Percentiles rank a stretch among this genome's conserved stretches.
These are phyloP conservation scores for Tulasnella sp. DNA, from an alignment of 768 basidiomycete species.

Conservation along the genomic window DNA sequence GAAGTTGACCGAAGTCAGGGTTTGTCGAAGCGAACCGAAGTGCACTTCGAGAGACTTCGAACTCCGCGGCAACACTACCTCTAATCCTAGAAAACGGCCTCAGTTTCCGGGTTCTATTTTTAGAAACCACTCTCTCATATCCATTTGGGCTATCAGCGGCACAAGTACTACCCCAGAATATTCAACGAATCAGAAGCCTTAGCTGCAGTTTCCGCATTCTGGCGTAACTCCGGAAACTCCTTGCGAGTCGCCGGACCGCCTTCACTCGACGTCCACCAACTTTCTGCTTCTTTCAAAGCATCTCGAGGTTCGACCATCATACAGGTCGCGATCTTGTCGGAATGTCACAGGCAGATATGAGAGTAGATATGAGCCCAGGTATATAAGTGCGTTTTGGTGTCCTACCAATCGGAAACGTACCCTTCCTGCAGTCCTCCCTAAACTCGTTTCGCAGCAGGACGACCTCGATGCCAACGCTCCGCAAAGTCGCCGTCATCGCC, in stretches of 20 bases:
- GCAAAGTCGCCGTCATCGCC: neutral
- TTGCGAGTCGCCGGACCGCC: neutral
- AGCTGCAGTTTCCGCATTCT: neutral
- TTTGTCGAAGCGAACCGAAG: too few species aligned
- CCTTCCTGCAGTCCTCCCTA: neutral
- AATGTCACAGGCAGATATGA: neutral
- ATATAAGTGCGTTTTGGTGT: neutral
- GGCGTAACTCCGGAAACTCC: neutral
- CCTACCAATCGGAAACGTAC: neutral
- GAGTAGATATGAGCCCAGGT: neutral
- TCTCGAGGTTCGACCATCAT: neutral
- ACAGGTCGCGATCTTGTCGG: neutral
- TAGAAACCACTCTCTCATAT: too few species aligned
- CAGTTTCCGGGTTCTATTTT: too few species aligned
- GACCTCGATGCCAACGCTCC: neutral
- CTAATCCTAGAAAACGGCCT: too few species aligned
- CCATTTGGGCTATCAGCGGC: too few species aligned
- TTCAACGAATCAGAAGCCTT: neutral
- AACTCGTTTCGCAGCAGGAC: neutral
- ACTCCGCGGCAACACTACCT: too few species aligned
- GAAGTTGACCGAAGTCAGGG: too few species aligned
- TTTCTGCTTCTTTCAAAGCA: neutral
- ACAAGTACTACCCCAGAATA: too few species aligned
- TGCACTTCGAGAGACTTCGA: too few species aligned
- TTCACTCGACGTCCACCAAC: neutral